Base-by-base conservation (phyloP, 75 land plant genomes). In the Adiantum capillusveneris region DNA sequence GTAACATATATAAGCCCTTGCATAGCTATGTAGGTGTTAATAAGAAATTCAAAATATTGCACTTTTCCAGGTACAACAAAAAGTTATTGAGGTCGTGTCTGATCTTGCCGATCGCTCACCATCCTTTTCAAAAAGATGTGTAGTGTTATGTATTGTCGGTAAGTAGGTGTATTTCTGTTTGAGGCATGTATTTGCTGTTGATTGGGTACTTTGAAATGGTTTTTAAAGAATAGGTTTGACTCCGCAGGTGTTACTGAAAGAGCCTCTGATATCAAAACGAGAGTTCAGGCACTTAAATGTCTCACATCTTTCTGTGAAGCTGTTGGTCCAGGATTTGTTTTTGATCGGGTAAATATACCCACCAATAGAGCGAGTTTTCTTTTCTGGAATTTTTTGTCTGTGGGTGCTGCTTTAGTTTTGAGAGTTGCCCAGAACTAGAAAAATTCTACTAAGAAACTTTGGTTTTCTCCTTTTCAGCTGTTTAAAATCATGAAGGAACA, bases 401-500 rank as follows among this genome's bases (percentile, higher is more conserved):
- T 52, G 14, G 39, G 21, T 42, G 25, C 18, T 45, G 55, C 25
- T 59, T 31, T 27, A 59, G 9, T n/a, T 59, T 19, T 34, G 22
- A 53, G 56, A 21, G 54, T n/a, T 24, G 6, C n/a, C n/a, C n/a
- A n/a, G n/a, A n/a, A n/a, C n/a, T n/a, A n/a, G n/a, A n/a, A n/a
- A n/a, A n/a, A n/a, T n/a, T n/a, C n/a, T n/a, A n/a, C n/a, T n/a
- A n/a, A n/a, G n/a, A n/a, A n/a, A n/a, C n/a, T n/a, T n/a, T n/a
- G n/a, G n/a, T 58, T 18, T 57, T 53, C 14, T 21, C 24, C 25
- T 13, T 53, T 67, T 19, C 67, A 93, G 98, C 69, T 90, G 2
- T 89, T 73, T 70, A 95, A 95, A 70, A 84, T 95, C 21, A 86
- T 82, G 99, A 90, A 86, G 66, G 99, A 95, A 62, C 99, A 95